A percentile compares a stretch with the other conserved stretches of the same genome.
Conservation (phyloP, 2,329 filamentous ascomycete genomes). For the Zymoseptoria ardabiliae region DNA sequence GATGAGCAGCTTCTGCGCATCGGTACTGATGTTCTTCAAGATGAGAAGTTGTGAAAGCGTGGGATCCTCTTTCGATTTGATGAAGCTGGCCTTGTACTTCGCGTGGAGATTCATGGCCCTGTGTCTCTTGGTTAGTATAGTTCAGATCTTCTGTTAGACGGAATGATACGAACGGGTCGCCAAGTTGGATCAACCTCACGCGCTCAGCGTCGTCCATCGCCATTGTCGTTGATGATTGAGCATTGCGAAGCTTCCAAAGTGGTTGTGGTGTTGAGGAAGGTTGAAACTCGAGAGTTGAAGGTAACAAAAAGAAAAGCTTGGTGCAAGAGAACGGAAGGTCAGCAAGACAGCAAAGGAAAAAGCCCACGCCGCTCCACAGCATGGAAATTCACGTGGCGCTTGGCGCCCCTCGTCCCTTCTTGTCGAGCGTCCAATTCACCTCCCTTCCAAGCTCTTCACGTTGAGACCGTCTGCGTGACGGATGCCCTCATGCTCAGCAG, state of each 20-base stretch:
- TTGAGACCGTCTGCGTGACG: background rate
- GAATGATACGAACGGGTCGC: background rate
- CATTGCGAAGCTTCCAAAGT: background rate
- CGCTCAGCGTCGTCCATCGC: background rate
- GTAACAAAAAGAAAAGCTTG: background rate
- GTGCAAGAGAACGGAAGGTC: background rate
- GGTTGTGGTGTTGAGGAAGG: background rate
- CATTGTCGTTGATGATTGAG: background rate
- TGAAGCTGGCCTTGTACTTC: background rate
- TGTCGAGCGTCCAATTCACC: background rate
- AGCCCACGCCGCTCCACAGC: background rate
- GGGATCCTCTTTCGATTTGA: background rate
- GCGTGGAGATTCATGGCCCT: background rate
- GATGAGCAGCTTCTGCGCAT: background rate
- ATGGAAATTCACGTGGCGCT: background rate
- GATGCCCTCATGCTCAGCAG: too few relatives aligned
- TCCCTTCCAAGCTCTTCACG: background rate
- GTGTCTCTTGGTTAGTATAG: background rate
- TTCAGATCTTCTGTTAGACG: background rate
- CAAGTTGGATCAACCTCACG: background rate
- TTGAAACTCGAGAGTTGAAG: background rate
- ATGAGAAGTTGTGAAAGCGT: background rate
- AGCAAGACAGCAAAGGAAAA: background rate
- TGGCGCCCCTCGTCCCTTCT: background rate
- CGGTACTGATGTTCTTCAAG: background rate